Percentiles rank a stretch among this genome's conserved stretches.
These are phyloP conservation scores for Melampsora allii-populina DNA, from an alignment of 1,284 basidiomycete genomes.

Conservation along the genomic window DNA sequence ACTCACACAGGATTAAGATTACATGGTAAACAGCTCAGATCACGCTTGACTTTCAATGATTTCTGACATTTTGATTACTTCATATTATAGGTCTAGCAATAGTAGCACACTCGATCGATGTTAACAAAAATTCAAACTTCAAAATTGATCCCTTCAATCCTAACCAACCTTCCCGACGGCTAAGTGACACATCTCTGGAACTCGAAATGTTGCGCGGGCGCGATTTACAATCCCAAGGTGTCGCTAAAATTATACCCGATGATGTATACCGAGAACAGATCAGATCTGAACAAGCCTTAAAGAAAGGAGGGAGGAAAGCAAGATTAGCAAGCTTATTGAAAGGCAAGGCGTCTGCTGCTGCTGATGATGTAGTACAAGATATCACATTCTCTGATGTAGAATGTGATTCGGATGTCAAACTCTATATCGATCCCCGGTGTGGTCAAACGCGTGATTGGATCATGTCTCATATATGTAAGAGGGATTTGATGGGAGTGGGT, in stretches of 20 bases:
- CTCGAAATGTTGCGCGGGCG: conserved; percentile 42
- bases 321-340: conserved; percentile 34
- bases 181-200: conserved; percentile 32
- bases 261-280: not conserved
- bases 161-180: not conserved
- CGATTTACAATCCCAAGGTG: conserved; percentile 18
- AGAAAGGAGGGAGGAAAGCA: conserved; percentile 14
- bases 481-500: conserved; percentile 12
- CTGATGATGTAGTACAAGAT: not conserved
- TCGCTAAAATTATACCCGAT: not conserved
- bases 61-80: not conserved
- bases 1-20: conserved; percentile 22
- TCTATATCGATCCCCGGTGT: conserved; percentile 42
- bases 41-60: not conserved
- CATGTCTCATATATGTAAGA: conserved; percentile 30
- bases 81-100: conserved; percentile 25
- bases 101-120: conserved; percentile 35
- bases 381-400: conserved; percentile 35
- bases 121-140: conserved; percentile 1
- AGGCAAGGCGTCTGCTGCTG: conserved; percentile 27
- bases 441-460: conserved; percentile 37
- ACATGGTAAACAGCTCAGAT: conserved; percentile 14
- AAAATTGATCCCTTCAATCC: conserved; percentile 32
- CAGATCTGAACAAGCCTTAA: not conserved
- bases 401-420: conserved; percentile 25